These are phyloP conservation scores for Graphiopsis chlorocephala DNA, from an alignment of 2,329 filamentous ascomycete species.

Conservation along the genomic window DNA sequence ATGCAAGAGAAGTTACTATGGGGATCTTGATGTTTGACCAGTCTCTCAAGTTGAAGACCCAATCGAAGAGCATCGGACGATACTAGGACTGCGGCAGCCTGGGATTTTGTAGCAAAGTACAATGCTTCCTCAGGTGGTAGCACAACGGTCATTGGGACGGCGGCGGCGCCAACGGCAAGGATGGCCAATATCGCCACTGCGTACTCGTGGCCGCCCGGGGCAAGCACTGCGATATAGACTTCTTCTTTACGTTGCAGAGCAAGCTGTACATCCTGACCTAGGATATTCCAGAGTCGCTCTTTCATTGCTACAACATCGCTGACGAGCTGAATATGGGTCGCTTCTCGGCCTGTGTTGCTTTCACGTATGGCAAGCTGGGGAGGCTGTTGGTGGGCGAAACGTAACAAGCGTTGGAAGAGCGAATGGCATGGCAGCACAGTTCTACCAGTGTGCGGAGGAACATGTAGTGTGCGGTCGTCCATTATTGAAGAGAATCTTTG, in stretches of 20 bases:
- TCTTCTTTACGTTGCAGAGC: conserved; percentile 36
- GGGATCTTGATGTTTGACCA: conserved; percentile 28
- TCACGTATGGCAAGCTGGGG: conserved; percentile 41
- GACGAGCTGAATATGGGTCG: conserved; percentile 44
- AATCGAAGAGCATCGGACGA: conserved; percentile 35
- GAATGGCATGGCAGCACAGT: conserved; percentile 33
- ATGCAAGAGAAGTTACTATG: conserved; percentile 36
- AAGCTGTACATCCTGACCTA: conserved; percentile 30
- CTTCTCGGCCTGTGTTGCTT: conserved; percentile 36
- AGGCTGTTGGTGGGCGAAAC: conserved; percentile 38
- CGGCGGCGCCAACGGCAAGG: conserved; percentile 47
- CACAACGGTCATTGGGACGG: conserved; percentile 45
- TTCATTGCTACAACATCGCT: conserved; percentile 46
- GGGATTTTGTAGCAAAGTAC: conserved; percentile 45
- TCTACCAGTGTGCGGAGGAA: conserved; percentile 21
- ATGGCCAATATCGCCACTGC: conserved; percentile 48
- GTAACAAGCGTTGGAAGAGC: conserved; percentile 42
- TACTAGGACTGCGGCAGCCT: conserved; percentile 39
- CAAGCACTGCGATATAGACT: conserved; percentile 47
- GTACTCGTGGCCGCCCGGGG: conserved; percentile 48
- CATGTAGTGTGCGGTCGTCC: conserved; percentile 28
- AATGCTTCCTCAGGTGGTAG: conserved; percentile 44
- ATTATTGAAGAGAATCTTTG: neutral
- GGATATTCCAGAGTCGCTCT: conserved; percentile 33
- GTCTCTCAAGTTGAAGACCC: conserved; percentile 29